phyloP scores from a whole-genome alignment of 129 eudicot genomes.

The Cynara cardunculus region DNA sequence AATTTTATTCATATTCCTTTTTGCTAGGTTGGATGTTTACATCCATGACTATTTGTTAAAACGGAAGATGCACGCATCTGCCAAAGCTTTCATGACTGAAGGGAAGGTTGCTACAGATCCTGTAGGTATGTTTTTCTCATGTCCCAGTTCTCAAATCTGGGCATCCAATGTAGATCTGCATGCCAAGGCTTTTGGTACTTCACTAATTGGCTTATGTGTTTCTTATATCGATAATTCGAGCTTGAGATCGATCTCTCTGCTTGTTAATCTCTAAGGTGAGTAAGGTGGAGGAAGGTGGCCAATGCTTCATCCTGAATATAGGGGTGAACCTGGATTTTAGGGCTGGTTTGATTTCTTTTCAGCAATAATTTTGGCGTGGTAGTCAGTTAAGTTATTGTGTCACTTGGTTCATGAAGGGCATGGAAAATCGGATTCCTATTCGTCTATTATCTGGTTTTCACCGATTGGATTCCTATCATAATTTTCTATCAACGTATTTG shows the following conservation, averaged over 20 bases:
- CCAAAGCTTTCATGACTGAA: constrained; percentile 79
- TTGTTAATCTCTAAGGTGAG: neutral
- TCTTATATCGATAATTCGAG: neutral
- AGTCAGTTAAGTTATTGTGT: neutral
- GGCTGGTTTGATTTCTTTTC: neutral
- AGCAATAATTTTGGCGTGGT: neutral
- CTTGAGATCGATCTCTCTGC: neutral
- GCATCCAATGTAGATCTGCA: neutral
- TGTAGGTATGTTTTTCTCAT: constrained; percentile 40
- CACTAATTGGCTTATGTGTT: neutral
- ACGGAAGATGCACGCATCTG: constrained; percentile 62
- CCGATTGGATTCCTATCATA: neutral
- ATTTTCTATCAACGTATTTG: neutral
- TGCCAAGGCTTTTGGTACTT: neutral
- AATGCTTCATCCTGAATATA: neutral
- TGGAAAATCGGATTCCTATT: neutral
- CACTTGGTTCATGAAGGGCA: neutral
- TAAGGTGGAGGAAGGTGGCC: neutral
- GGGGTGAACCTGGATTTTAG: neutral
- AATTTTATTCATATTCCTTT: neutral
- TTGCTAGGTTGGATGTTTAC: constrained; percentile 69
- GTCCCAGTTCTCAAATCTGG: neutral
- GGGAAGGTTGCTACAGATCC: constrained; percentile 84
- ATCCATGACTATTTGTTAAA: constrained; percentile 70
- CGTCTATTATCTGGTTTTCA: neutral